A percentile compares a stretch with the other conserved stretches of the same genome.
phyloP scores from a whole-genome alignment of 2,329 filamentous ascomycete species.

The Penicillium fuscoglaucum region DNA sequence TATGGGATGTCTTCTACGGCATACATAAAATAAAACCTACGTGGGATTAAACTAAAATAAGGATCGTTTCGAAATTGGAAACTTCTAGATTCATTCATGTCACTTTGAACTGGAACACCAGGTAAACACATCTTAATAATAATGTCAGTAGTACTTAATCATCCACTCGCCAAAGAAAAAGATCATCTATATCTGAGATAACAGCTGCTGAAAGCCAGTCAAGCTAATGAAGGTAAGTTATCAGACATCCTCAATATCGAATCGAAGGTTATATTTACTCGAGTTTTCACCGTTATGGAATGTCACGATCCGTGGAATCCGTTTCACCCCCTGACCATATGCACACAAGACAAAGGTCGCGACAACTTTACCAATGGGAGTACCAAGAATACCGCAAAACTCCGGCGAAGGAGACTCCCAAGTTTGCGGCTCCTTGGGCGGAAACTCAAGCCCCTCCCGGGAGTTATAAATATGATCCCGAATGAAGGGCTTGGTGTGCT shows the following conservation, averaged over 20 bases:
- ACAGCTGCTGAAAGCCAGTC: not conserved
- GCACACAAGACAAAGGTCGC: slow-evolving; percentile 5
- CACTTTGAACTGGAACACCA: not conserved
- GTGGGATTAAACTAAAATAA: not conserved
- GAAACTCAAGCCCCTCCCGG: not conserved
- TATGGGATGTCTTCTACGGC: not conserved
- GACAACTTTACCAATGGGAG: slow-evolving; percentile 10
- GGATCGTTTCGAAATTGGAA: not conserved
- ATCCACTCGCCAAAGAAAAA: not conserved
- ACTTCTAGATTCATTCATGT: not conserved
- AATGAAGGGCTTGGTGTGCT: not conserved
- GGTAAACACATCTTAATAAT: not conserved
- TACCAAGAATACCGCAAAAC: slow-evolving; percentile 12
- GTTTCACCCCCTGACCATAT: slow-evolving; percentile 9
- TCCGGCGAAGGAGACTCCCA: slow-evolving; percentile 9
- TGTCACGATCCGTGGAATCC: slow-evolving; percentile 6
- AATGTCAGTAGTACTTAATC: not conserved
- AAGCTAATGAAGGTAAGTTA: not conserved
- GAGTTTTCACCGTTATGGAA: not conserved
- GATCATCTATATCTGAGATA: too few species aligned
- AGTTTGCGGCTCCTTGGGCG: not conserved
- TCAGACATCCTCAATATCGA: slow-evolving; percentile 3
- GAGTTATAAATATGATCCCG: not conserved
- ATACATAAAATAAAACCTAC: not conserved
- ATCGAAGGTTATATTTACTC: not conserved